These are phyloP conservation scores for Prunus yedoensis DNA, from an alignment of 331 rosid species.

Conservation along the genomic window DNA sequence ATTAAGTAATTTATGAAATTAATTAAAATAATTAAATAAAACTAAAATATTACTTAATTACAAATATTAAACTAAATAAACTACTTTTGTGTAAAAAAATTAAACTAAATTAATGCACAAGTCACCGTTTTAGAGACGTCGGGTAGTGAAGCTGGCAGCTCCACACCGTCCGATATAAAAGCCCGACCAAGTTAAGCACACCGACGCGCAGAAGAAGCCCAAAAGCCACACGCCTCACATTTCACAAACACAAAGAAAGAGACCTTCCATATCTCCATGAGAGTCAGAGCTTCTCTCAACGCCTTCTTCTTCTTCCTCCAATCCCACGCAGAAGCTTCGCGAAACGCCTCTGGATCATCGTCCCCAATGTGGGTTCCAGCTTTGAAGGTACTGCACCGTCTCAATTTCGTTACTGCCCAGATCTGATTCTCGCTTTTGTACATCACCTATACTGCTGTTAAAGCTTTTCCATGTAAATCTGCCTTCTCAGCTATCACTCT, in stretches of 20 bases:
- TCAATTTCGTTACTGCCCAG: conserved; percentile 22
- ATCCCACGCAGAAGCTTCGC: not conserved
- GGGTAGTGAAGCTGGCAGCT: not conserved
- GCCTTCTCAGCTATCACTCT: not conserved
- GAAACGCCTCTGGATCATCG: conserved; percentile 13
- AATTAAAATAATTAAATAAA: no score
- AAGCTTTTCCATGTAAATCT: conserved; percentile 10
- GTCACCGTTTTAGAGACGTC: not conserved
- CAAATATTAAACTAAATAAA: no score
- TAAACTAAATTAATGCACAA: no score
- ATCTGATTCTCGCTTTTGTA: conserved; percentile 5
- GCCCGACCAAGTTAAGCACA: not conserved
- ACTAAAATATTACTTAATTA: no score
- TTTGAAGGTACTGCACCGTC: conserved; percentile 14
- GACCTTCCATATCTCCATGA: not conserved
- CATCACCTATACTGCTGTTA: not conserved
- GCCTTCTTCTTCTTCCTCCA: not conserved
- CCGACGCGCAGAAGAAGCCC: not conserved
- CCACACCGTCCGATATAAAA: not conserved
- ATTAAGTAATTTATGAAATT: no score
- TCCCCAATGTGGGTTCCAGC: conserved; percentile 13
- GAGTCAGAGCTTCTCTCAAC: not conserved
- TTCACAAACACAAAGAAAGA: not conserved
- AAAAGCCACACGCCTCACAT: not conserved
- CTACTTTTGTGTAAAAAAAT: no score